A percentile compares a stretch with the other conserved stretches of the same genome.
Conservation (phyloP, 371 early-diverging fungal genomes). For the Mucor sp. region DNA sequence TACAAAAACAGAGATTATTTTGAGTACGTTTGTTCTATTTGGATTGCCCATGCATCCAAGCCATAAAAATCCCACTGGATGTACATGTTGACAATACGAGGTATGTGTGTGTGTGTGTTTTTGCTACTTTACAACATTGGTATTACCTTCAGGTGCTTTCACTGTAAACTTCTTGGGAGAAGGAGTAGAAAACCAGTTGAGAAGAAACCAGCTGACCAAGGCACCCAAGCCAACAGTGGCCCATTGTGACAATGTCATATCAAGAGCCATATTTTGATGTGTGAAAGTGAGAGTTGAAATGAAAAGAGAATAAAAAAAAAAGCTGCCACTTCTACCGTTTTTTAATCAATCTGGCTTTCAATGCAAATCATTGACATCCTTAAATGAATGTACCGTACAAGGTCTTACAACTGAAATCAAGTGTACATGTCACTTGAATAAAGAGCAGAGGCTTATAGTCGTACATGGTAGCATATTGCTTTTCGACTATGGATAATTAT, state of each 20-base stretch:
- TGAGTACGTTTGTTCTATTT: neutral
- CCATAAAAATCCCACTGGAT: neutral
- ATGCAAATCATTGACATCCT: too few species aligned
- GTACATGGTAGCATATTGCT: too few species aligned
- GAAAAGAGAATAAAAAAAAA: neutral
- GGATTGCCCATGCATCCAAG: neutral
- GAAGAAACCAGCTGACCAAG: conserved; percentile 32
- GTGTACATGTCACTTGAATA: too few species aligned
- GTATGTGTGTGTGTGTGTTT: neutral
- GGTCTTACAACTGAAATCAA: neutral
- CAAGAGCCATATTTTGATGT: conserved; percentile 1
- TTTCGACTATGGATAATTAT: too few species aligned
- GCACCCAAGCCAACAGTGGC: conserved; percentile 31
- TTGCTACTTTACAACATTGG: conserved; percentile 13
- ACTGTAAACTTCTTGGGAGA: conserved; percentile 42
- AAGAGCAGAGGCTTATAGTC: too few species aligned
- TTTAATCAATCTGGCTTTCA: neutral
- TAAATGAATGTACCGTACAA: too few species aligned
- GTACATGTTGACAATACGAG: neutral
- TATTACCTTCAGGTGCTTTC: conserved; percentile 37
- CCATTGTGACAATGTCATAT: conserved; percentile 18
- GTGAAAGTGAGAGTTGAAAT: neutral
- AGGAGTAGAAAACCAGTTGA: conserved; percentile 35
- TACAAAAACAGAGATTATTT: neutral
- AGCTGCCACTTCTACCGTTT: conserved; percentile 1